phyloP scores from a whole-genome alignment of 495 filamentous ascomycete genomes.

The Hypoxylon perforatum region DNA sequence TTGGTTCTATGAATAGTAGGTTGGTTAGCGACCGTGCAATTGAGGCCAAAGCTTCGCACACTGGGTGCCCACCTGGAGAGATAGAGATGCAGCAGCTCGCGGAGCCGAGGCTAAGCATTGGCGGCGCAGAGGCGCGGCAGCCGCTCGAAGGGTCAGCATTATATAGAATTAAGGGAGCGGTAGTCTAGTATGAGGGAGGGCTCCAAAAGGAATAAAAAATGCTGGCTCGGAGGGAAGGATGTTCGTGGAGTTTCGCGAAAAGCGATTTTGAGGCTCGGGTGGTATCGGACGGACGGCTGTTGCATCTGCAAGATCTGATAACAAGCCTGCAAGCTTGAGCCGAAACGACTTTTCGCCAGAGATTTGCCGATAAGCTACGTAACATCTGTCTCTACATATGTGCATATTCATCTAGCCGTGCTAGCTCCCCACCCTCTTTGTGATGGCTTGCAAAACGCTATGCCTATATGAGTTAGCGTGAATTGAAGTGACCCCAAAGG shows the following conservation, averaged over 20 bases:
- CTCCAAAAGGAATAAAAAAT: conserved; percentile 22
- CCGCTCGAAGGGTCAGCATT: conserved; percentile 64
- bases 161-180: conserved; percentile 44
- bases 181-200: conserved; percentile 20
- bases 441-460: conserved; percentile 2
- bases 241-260: conserved; percentile 25
- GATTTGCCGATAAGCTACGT: conserved; percentile 35
- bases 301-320: conserved; percentile 47
- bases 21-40: conserved; percentile 39
- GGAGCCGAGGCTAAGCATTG: conserved; percentile 60
- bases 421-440: background rate
- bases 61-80: conserved; percentile 56
- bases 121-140: conserved; percentile 63
- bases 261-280: conserved; percentile 45
- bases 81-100: conserved; percentile 57
- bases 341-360: conserved; percentile 33
- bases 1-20: conserved; percentile 48
- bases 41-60: conserved; percentile 55
- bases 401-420: background rate
- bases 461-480: conserved; percentile 5
- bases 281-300: conserved; percentile 44
- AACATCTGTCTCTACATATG: conserved; percentile 7
- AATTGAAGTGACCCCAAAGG: background rate
- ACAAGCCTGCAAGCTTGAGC: conserved; percentile 27
- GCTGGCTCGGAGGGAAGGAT: conserved; percentile 14